Base-by-base conservation (phyloP, 805 yeast genomes). In the Blastobotrys robertii region DNA sequence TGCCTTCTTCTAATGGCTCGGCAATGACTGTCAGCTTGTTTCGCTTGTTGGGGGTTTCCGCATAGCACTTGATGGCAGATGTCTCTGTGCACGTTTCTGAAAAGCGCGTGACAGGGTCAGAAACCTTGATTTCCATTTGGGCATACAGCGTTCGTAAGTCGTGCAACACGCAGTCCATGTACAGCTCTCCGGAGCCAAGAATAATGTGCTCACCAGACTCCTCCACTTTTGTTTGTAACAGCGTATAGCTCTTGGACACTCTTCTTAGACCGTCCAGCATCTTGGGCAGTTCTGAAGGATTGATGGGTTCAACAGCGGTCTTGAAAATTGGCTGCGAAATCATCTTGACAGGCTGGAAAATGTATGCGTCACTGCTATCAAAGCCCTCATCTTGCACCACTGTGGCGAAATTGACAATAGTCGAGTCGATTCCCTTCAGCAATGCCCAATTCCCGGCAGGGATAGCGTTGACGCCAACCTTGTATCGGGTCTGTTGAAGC, bases 131-230 rank as follows among this genome's bases (percentile, higher is more conserved):
- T 41, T 80, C 82, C 33, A 87, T 69, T 15, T 73, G 74, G 0
- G 81, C 72, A 52, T 76, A 82, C 29, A 74, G 65, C 22, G 66
- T 59, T 49, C 97, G 67, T 36, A 92, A 62, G 55, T 86, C 96
- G 58, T 80, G 83, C 33, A 92, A 61, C 16, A 83, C 64, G 51
- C 92, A 84, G 59, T 92, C 97, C 62, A 92, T 59, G 55, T 84
- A 85, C 12, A 90, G 53, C 56, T 92, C 97, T 5, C 98, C 98
- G 8, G 85, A 75, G 0, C 92, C 96, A 22, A 79, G 55, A 0
- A 92, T 58, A 1, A 79, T 77, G 57, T 82, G 85, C 53, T 87
- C 97, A 2, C 97, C 96, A 41, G 88, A 81, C 50, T 84, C 94
- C 57, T 86, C 95, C 1, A 82, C 85, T 49, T 72, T 76, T n/a